Percentiles rank a stretch among this genome's conserved stretches.
phyloP scores from a whole-genome alignment of 73 alveolate species.

The Symbiodinium natans region DNA sequence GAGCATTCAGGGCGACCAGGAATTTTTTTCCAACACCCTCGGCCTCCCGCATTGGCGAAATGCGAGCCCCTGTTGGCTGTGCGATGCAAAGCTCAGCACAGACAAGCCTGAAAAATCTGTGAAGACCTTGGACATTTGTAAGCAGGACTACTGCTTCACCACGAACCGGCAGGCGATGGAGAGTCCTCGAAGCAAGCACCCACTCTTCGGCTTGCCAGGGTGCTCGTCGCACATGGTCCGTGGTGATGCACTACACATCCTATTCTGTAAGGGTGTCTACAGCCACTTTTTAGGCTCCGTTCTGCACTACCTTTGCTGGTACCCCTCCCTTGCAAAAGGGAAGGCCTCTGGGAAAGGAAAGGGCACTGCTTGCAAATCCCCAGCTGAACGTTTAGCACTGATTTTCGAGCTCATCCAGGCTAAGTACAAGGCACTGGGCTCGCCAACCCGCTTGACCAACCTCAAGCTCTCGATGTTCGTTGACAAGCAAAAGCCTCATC shows the following conservation, averaged over 20 bases:
- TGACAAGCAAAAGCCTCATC: conserved; percentile 21
- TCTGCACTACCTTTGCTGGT: conserved; percentile 56
- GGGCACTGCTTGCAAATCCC: neutral
- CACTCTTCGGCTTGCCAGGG: conserved; percentile 8
- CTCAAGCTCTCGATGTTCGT: conserved; percentile 7
- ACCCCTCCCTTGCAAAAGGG: neutral
- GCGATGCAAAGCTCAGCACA: neutral
- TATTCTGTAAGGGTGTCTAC: neutral
- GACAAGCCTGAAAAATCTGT: no score
- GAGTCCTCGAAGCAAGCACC: neutral
- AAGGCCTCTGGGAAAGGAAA: neutral
- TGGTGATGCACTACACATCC: conserved; percentile 52
- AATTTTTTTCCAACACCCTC: neutral
- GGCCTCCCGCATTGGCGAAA: conserved; percentile 3
- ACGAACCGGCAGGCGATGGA: conserved; percentile 2
- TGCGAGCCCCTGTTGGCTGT: neutral
- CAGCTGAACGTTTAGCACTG: neutral
- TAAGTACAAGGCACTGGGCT: neutral
- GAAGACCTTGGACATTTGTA: no score
- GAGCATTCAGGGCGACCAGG: conserved; percentile 3
- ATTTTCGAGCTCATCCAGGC: neutral
- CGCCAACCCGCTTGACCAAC: neutral
- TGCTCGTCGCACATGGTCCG: neutral
- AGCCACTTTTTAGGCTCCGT: conserved; percentile 8
- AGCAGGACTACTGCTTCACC: no score